Conservation (phyloP, 2,329 filamentous ascomycete genomes). For the Microsporum ferrugineum region DNA sequence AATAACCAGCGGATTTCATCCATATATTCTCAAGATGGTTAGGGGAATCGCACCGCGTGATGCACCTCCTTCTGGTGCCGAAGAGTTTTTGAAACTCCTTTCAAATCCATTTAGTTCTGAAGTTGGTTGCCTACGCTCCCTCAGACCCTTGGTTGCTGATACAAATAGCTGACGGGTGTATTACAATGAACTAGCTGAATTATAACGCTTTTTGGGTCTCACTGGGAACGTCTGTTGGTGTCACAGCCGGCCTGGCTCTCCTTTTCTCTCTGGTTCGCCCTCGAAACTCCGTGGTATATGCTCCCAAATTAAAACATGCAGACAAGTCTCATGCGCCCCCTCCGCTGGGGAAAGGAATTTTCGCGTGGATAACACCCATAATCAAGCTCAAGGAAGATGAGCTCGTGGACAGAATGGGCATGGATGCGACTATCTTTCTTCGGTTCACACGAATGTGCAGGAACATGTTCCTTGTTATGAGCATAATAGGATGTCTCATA, state of each 20-base stretch:
- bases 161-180: neutral
- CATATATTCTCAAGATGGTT: neutral
- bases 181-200: slow-evolving; percentile 37
- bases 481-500: slow-evolving; percentile 61
- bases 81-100: slow-evolving; percentile 35
- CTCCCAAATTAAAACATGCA: slow-evolving; percentile 83
- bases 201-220: slow-evolving; percentile 62
- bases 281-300: slow-evolving; percentile 85
- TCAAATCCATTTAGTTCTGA: slow-evolving; percentile 36
- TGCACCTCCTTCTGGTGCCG: slow-evolving; percentile 13
- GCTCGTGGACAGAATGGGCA: slow-evolving; percentile 67
- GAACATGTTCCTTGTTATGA: slow-evolving; percentile 69
- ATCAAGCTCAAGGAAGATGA: slow-evolving; percentile 65
- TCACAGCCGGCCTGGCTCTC: slow-evolving; percentile 62
- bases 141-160: neutral
- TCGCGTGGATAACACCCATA: slow-evolving; percentile 75
- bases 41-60: neutral
- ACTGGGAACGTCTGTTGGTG: slow-evolving; percentile 64
- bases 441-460: slow-evolving; percentile 83
- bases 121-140: slow-evolving; percentile 21
- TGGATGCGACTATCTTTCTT: slow-evolving; percentile 86
- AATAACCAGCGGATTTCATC: neutral
- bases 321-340: slow-evolving; percentile 85
- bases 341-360: slow-evolving; percentile 70
- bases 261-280: slow-evolving; percentile 83